Conservation (phyloP, 2,329 filamentous ascomycete species). For the Penicillium sp. region DNA sequence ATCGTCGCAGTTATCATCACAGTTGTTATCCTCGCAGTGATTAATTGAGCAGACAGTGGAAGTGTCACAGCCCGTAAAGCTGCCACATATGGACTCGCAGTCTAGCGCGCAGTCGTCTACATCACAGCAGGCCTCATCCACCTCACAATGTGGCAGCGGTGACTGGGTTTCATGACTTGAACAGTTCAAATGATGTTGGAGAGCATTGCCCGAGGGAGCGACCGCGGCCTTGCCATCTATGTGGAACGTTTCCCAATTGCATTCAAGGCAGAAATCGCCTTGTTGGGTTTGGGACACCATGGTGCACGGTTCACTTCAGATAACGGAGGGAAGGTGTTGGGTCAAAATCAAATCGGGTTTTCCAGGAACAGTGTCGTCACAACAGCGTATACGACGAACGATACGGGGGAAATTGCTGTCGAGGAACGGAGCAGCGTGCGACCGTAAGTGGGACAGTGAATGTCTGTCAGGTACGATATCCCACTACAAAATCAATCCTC, state of each 20-base stretch:
- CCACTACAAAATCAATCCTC: conserved; percentile 2
- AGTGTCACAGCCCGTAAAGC: conserved; percentile 41
- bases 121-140: conserved; percentile 40
- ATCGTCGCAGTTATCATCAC: conserved; percentile 15
- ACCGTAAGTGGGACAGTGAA: conserved; percentile 7
- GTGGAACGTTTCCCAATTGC: conserved; percentile 41
- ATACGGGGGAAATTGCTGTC: conserved; percentile 4
- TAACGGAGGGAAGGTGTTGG: neutral
- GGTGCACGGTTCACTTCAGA: conserved; percentile 15
- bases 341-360: neutral
- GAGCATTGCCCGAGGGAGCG: conserved; percentile 19
- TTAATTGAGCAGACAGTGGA: conserved; percentile 37
- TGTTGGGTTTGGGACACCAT: conserved; percentile 34
- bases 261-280: conserved; percentile 41
- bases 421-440: conserved; percentile 5
- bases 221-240: conserved; percentile 32
- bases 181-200: conserved; percentile 30
- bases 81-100: conserved; percentile 42
- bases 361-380: conserved; percentile 1
- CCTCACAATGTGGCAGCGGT: conserved; percentile 25
- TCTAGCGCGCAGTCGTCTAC: conserved; percentile 35
- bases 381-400: neutral
- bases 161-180: conserved; percentile 29
- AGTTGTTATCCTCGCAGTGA: conserved; percentile 28
- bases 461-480: conserved; percentile 7